Evolutionary conservation across 768 basidiomycete genomes (phyloP).

Genomic region (Sporobolomyces roseus): DNA sequence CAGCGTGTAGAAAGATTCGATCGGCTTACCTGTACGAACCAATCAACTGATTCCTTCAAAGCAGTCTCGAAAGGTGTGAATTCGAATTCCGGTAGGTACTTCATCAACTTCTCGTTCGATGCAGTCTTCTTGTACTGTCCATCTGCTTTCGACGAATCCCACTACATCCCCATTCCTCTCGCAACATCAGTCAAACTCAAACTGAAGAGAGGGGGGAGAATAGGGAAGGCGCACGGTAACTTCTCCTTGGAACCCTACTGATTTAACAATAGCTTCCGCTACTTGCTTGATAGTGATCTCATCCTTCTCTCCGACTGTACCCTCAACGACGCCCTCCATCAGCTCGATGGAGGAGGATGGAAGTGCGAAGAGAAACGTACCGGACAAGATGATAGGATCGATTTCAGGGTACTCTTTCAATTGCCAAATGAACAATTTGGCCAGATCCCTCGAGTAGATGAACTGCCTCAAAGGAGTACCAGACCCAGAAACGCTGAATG

Average conservation of each 20-base stretch:
- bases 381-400: conserved; percentile 87
- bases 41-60: conserved; percentile 69
- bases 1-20: neutral
- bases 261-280: conserved; percentile 82
- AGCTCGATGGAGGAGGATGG: too few species aligned
- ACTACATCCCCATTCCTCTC: too few species aligned
- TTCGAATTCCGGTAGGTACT: conserved; percentile 71
- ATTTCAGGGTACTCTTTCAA: conserved; percentile 74
- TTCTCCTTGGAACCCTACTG: conserved; percentile 71
- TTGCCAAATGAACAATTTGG: conserved; percentile 91
- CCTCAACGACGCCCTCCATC: too few species aligned
- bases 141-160: conserved; percentile 77
- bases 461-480: conserved; percentile 95
- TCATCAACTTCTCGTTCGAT: conserved; percentile 78
- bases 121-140: conserved; percentile 96
- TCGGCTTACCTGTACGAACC: conserved; percentile 63
- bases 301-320: conserved; percentile 87
- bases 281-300: conserved; percentile 90
- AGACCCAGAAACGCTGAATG: conserved; percentile 81
- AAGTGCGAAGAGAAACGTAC: conserved; percentile 49
- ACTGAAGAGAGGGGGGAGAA: conserved; percentile 1
- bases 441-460: conserved; percentile 93
- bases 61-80: conserved; percentile 90
- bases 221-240: conserved; percentile 58
- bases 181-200: too few species aligned